Conservation (phyloP, 2,329 filamentous ascomycete species). For the Pyricularia grisea region DNA sequence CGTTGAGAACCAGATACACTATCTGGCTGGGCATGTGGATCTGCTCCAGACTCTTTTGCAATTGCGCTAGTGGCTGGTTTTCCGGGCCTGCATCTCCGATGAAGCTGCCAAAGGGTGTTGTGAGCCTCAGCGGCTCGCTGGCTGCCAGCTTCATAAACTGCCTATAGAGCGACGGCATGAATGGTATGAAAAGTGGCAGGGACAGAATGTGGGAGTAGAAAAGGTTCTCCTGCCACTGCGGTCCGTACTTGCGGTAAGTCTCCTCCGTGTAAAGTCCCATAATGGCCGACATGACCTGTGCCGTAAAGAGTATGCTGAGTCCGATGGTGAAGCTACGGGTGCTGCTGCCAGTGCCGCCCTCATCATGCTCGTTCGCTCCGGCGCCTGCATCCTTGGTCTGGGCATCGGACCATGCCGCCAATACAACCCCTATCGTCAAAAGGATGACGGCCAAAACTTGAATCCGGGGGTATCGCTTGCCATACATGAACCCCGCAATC, state of each 20-base stretch:
- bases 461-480: conserved; percentile 71
- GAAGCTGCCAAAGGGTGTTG: conserved; percentile 7
- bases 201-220: conserved; percentile 79
- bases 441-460: conserved; percentile 77
- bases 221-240: conserved; percentile 89
- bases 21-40: conserved; percentile 57
- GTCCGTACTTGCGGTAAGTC: conserved; percentile 76
- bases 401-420: conserved; percentile 84
- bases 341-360: conserved; percentile 13
- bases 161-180: conserved; percentile 52
- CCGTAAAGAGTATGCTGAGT: conserved; percentile 73
- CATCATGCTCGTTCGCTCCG: conserved; percentile 10
- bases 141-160: conserved; percentile 55
- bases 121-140: conserved; percentile 52
- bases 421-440: conserved; percentile 76
- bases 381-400: conserved; percentile 58
- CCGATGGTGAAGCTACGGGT: conserved; percentile 51
- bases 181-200: conserved; percentile 66
- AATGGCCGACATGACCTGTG: conserved; percentile 81
- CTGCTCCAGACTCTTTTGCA: conserved; percentile 27
- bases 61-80: conserved; percentile 21
- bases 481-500: conserved; percentile 76
- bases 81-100: conserved; percentile 12
- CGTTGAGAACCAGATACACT: conserved; percentile 63
- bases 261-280: conserved; percentile 95